phyloP scores from a whole-genome alignment of 148 eudicot genomes.

The Persicaria maculosa region DNA sequence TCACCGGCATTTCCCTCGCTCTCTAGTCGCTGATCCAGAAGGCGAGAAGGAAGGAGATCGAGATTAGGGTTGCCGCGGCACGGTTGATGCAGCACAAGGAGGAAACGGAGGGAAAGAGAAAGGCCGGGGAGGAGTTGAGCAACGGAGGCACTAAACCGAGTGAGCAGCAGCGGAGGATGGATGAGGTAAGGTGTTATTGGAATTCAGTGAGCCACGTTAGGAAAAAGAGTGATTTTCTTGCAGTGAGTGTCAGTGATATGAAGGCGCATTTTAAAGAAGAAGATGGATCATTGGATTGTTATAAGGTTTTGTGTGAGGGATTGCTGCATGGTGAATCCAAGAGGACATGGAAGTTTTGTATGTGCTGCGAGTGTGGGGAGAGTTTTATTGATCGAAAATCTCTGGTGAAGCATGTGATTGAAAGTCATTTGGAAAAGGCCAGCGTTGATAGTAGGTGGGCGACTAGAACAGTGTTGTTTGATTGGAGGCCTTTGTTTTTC shows the following conservation, averaged over 20 bases:
- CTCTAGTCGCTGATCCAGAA: conserved; percentile 46
- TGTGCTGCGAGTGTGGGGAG: conserved; percentile 72
- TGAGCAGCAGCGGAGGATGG: conserved; percentile 35
- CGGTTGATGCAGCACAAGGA: conserved; percentile 84
- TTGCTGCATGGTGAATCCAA: conserved; percentile 46
- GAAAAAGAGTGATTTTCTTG: conserved; percentile 52
- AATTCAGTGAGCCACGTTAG: conserved; percentile 46
- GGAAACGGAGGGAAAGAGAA: conserved; percentile 32
- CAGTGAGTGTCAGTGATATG: conserved; percentile 45
- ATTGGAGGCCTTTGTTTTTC: too few relatives aligned
- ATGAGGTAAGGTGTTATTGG: conserved; percentile 74
- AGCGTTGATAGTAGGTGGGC: conserved; percentile 63
- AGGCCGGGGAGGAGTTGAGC: conserved; percentile 18
- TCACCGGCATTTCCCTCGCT: too few relatives aligned
- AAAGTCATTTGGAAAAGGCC: conserved; percentile 61
- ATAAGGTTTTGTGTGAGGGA: conserved; percentile 65
- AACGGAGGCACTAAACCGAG: conserved; percentile 13
- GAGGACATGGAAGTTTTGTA: conserved; percentile 76
- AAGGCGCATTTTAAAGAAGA: conserved; percentile 47
- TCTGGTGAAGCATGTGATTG: conserved; percentile 57
- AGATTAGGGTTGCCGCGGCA: conserved; percentile 87
- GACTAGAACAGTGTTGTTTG: conserved; percentile 28
- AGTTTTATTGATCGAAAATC: conserved; percentile 48
- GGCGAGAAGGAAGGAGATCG: conserved; percentile 84
- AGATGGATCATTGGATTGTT: conserved; percentile 29